A percentile compares a stretch with the other conserved stretches of the same genome.
Evolutionary conservation across 495 filamentous ascomycete species (phyloP).

Genomic region (Aspergillus coremiiformis): DNA sequence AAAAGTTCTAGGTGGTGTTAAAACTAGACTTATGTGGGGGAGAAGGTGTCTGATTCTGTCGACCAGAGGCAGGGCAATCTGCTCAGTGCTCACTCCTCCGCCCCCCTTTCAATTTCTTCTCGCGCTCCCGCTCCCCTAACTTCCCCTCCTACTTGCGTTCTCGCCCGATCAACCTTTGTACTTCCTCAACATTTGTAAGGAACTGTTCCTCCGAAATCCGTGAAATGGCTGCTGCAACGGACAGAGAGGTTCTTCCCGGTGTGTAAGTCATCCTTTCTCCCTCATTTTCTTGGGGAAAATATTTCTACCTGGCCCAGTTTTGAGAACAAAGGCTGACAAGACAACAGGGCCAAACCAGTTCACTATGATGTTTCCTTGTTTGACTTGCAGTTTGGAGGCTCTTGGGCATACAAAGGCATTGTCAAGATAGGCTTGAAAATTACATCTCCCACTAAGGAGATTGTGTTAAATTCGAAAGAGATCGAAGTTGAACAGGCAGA

Average conservation of each 20-base stretch:
- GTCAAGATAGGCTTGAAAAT: slow-evolving; percentile 60
- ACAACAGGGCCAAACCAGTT: slow-evolving; percentile 61
- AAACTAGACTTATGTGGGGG: slow-evolving; percentile 35
- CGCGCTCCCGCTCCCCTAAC: slow-evolving; percentile 13
- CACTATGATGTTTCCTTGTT: slow-evolving; percentile 80
- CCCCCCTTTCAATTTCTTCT: slow-evolving; percentile 9
- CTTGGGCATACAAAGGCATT: slow-evolving; percentile 76
- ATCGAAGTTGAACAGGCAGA: slow-evolving; percentile 35
- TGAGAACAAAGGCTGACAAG: not conserved
- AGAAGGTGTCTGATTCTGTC: slow-evolving; percentile 28
- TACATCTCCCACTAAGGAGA: slow-evolving; percentile 54
- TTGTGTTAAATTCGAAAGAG: slow-evolving; percentile 62
- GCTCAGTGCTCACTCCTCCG: slow-evolving; percentile 17
- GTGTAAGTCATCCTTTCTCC: slow-evolving; percentile 29
- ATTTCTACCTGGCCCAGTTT: not conserved
- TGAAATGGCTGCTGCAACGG: slow-evolving; percentile 37
- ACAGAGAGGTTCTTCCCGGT: slow-evolving; percentile 48
- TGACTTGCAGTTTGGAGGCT: slow-evolving; percentile 63
- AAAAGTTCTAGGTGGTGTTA: not conserved
- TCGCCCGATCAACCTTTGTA: slow-evolving; percentile 10
- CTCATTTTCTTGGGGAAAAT: not conserved
- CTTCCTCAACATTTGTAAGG: slow-evolving; percentile 15
- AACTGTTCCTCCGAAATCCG: slow-evolving; percentile 36
- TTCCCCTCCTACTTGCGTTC: slow-evolving; percentile 15
- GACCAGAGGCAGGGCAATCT: slow-evolving; percentile 20